Evolutionary conservation across 495 filamentous ascomycete genomes (phyloP).

Genomic region (Podospora anserina): DNA sequence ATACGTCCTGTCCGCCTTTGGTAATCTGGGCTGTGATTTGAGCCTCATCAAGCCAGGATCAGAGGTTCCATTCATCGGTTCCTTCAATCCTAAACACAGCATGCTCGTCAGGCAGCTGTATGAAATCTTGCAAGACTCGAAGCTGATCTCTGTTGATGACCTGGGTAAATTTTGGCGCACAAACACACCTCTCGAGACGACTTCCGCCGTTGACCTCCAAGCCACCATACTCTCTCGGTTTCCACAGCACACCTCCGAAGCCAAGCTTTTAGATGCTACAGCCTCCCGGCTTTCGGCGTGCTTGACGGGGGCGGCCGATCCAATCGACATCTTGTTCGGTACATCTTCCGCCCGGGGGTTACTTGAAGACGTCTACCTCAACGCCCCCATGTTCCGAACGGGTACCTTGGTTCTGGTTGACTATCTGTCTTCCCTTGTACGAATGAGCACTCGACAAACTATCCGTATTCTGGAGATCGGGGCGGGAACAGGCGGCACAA

Average conservation of each 20-base stretch:
- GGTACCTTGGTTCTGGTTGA: background rate
- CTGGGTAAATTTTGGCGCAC: background rate
- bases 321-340: constrained; percentile 16
- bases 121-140: constrained; percentile 31
- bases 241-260: constrained; percentile 13
- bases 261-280: constrained; percentile 9
- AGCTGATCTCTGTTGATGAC: background rate
- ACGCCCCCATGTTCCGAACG: constrained; percentile 15
- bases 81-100: constrained; percentile 23
- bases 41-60: constrained; percentile 19
- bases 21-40: constrained; percentile 33
- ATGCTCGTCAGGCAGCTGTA: constrained; percentile 34
- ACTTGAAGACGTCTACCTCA: constrained; percentile 15
- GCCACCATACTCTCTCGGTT: background rate
- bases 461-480: constrained; percentile 48
- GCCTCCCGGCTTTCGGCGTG: constrained; percentile 19
- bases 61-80: constrained; percentile 18
- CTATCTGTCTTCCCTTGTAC: background rate
- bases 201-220: background rate
- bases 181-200: background rate
- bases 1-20: constrained; percentile 45
- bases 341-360: background rate
- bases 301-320: constrained; percentile 16
- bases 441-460: background rate
- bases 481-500: constrained; percentile 50